Percentiles rank a stretch among this genome's conserved stretches.
Evolutionary conservation across 495 filamentous ascomycete species (phyloP).

Genomic region (Pyrenopolyporus hunteri): DNA sequence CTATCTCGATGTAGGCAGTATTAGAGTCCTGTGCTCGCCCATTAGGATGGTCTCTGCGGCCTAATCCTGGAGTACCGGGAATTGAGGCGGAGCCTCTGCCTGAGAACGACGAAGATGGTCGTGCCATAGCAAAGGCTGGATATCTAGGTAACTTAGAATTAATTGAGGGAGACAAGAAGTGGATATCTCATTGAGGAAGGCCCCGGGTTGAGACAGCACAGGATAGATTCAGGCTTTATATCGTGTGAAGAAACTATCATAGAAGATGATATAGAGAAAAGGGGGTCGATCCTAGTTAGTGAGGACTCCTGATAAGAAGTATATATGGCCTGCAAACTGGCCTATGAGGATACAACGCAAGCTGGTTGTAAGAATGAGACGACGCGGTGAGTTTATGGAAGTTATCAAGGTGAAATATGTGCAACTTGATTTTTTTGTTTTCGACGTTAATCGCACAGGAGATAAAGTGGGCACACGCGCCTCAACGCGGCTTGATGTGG

Average conservation of each 20-base stretch:
- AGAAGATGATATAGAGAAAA: not conserved
- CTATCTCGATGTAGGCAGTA: conserved; percentile 33
- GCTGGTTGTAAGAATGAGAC: not conserved
- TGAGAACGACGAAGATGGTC: conserved; percentile 8
- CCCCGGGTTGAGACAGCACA: not conserved
- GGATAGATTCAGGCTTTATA: not conserved
- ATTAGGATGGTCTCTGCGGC: conserved; percentile 13
- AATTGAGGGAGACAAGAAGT: not conserved
- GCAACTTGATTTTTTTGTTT: conserved; percentile 18
- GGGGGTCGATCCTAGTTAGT: not conserved
- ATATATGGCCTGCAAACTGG: not conserved
- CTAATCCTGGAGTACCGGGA: conserved; percentile 26
- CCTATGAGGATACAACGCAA: not conserved
- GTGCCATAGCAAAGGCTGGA: conserved; percentile 21
- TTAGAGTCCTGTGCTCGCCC: conserved; percentile 15
- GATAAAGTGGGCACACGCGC: conserved; percentile 28
- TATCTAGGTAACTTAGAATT: not conserved
- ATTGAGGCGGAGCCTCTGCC: conserved; percentile 22
- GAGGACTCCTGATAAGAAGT: not conserved
- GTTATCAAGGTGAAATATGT: not conserved
- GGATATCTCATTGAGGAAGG: not conserved
- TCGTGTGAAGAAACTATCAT: not conserved
- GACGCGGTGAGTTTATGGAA: not conserved
- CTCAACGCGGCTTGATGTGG: conserved; percentile 31
- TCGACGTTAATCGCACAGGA: conserved; percentile 7